Evolutionary conservation across 805 yeast genomes (phyloP).

Genomic region (Pichia rugopelliculosa): DNA sequence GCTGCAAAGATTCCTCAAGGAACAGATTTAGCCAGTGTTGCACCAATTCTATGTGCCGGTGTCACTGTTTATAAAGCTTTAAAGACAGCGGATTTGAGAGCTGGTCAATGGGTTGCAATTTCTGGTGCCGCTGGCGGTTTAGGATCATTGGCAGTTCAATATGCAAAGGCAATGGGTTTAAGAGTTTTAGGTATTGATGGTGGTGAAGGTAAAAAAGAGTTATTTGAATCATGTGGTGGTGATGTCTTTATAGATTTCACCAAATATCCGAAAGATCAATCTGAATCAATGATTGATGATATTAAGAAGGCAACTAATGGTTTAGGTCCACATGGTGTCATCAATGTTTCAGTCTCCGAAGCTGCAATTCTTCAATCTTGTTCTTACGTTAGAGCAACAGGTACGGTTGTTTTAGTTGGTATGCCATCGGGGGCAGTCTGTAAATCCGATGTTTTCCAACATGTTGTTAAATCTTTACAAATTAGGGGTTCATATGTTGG

Average conservation of each 20-base stretch:
- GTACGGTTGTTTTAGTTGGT: slow-evolving; percentile 56
- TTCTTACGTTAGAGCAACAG: slow-evolving; percentile 40
- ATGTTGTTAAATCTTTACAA: slow-evolving; percentile 47
- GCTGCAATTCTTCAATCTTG: slow-evolving; percentile 38
- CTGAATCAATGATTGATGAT: slow-evolving; percentile 34
- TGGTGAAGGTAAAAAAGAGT: slow-evolving; percentile 38
- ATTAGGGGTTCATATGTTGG: slow-evolving; percentile 56
- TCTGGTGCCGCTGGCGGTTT: slow-evolving; percentile 49
- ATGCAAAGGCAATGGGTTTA: slow-evolving; percentile 43
- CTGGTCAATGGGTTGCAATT: slow-evolving; percentile 47
- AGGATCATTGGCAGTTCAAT: slow-evolving; percentile 44
- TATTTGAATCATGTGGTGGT: slow-evolving; percentile 37
- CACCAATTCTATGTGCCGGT: slow-evolving; percentile 49
- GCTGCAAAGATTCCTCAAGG: slow-evolving; percentile 42
- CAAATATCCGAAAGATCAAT: slow-evolving; percentile 20
- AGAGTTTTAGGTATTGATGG: slow-evolving; percentile 44
- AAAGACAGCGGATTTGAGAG: slow-evolving; percentile 38
- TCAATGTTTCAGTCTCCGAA: slow-evolving; percentile 47
- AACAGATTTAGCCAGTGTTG: slow-evolving; percentile 39
- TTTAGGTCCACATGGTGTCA: slow-evolving; percentile 43
- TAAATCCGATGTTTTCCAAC: slow-evolving; percentile 43
- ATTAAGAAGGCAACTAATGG: slow-evolving; percentile 38
- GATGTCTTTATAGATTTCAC: slow-evolving; percentile 41
- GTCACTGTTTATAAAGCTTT: slow-evolving; percentile 48
- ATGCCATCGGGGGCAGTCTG: slow-evolving; percentile 56